Conservation (phyloP, 768 basidiomycete species). For the Mycena albidolilacea region DNA sequence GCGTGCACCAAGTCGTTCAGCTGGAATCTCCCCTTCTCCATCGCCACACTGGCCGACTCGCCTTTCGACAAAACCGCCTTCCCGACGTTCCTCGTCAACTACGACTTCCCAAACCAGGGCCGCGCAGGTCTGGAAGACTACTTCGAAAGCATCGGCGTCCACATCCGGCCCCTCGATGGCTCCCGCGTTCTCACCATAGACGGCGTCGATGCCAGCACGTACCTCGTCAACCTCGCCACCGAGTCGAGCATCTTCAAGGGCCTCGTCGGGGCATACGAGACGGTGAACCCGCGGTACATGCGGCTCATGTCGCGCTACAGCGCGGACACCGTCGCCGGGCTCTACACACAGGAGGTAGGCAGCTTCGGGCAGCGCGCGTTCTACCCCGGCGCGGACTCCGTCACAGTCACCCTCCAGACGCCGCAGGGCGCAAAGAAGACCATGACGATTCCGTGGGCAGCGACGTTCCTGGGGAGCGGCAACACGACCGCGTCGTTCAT, state of each 20-base stretch:
- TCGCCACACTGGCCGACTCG: neutral
- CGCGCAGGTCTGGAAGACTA: neutral
- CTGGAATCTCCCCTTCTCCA: conserved; percentile 5
- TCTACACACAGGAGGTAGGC: conserved; percentile 33
- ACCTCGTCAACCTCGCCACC: conserved; percentile 24
- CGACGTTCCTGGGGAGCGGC: conserved; percentile 30
- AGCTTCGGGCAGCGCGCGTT: conserved; percentile 28
- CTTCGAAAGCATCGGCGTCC: neutral
- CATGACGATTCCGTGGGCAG: too few relatives aligned
- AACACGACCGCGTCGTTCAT: conserved; percentile 39
- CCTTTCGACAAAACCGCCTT: neutral
- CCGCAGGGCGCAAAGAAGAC: neutral
- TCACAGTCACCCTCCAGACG: conserved; percentile 20
- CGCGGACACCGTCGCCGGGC: conserved; percentile 26
- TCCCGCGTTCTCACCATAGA: conserved; percentile 24
- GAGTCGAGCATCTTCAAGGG: conserved; percentile 28
- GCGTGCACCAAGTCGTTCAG: too few relatives aligned
- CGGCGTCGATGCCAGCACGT: conserved; percentile 27
- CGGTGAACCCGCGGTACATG: conserved; percentile 30
- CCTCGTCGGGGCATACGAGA: conserved; percentile 27
- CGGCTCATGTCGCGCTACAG: conserved; percentile 28
- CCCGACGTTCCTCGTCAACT: too few relatives aligned
- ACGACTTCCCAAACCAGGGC: too few relatives aligned
- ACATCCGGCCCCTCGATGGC: conserved; percentile 31
- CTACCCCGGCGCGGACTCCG: conserved; percentile 27